Conservation (phyloP, 2,329 filamentous ascomycete genomes). For the Juglanconis juglandina region DNA sequence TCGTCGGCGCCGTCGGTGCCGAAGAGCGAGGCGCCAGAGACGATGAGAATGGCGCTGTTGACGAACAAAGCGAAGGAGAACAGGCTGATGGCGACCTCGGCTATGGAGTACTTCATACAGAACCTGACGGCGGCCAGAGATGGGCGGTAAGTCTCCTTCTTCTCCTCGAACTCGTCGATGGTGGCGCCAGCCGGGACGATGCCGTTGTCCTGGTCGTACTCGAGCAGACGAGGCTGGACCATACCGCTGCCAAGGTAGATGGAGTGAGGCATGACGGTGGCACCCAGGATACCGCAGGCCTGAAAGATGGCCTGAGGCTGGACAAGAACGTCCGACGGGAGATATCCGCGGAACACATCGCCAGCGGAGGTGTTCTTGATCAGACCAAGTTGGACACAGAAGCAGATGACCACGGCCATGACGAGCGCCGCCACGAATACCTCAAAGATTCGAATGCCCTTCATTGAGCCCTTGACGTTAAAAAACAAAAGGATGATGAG, state of each 20-base stretch:
- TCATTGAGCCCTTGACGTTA: constrained; percentile 53
- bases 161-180: constrained; percentile 31
- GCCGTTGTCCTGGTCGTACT: constrained; percentile 55
- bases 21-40: constrained; percentile 69
- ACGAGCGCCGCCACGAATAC: constrained; percentile 58
- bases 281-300: constrained; percentile 69
- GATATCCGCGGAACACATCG: constrained; percentile 59
- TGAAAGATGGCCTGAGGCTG: constrained; percentile 53
- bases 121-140: constrained; percentile 65
- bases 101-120: constrained; percentile 67
- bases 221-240: constrained; percentile 59
- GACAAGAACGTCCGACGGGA: constrained; percentile 58
- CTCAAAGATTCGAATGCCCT: constrained; percentile 56
- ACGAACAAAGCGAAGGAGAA: constrained; percentile 79
- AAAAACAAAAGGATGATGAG: constrained; percentile 64
- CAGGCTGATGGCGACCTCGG: constrained; percentile 65
- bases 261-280: constrained; percentile 66
- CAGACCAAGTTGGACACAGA: constrained; percentile 61
- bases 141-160: constrained; percentile 62
- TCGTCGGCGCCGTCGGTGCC: constrained; percentile 65
- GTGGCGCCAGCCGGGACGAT: constrained; percentile 25
- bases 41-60: constrained; percentile 76
- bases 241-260: constrained; percentile 64
- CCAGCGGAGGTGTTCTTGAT: constrained; percentile 49
- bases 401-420: constrained; percentile 61